Evolutionary conservation across 108 stramenopile genomes (phyloP).

Genomic region (Aurantiochytrium sp.): DNA sequence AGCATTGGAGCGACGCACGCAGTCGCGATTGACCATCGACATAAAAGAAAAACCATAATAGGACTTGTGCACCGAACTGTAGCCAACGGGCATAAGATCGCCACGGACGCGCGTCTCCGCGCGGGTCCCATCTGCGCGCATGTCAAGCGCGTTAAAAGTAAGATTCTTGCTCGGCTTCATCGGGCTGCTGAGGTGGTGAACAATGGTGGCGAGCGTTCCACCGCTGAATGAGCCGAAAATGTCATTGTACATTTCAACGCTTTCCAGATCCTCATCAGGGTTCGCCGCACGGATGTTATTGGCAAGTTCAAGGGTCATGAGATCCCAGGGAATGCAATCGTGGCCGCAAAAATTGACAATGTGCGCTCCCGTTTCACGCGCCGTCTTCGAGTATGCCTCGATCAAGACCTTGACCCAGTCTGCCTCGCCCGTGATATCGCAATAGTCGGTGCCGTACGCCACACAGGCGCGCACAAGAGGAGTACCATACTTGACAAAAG

Average conservation of each 20-base stretch:
- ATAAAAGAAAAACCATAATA: not conserved
- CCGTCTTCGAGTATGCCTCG: conserved; percentile 42
- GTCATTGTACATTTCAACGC: not conserved
- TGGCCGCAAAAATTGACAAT: conserved; percentile 71
- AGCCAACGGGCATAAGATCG: not conserved
- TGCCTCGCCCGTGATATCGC: conserved; percentile 83
- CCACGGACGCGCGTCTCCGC: not conserved
- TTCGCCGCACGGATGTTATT: not conserved
- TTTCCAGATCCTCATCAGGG: not conserved
- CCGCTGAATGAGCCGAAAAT: not conserved
- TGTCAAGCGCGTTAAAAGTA: not conserved
- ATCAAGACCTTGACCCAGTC: conserved; percentile 71
- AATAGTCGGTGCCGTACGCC: conserved; percentile 67
- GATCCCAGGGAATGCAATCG: conserved; percentile 81
- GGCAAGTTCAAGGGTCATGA: conserved; percentile 17
- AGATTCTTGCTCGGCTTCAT: not conserved
- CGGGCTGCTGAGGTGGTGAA: not conserved
- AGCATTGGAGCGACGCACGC: not conserved
- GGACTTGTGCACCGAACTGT: not conserved
- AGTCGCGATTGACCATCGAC: not conserved
- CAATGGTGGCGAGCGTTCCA: not conserved
- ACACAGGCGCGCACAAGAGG: conserved; percentile 70
- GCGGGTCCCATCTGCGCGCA: not conserved
- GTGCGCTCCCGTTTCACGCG: conserved; percentile 53
- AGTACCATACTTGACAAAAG: conserved; percentile 62